Evolutionary conservation across 2,329 filamentous ascomycete species (phyloP).

Genomic region (Aureobasidium sp.): DNA sequence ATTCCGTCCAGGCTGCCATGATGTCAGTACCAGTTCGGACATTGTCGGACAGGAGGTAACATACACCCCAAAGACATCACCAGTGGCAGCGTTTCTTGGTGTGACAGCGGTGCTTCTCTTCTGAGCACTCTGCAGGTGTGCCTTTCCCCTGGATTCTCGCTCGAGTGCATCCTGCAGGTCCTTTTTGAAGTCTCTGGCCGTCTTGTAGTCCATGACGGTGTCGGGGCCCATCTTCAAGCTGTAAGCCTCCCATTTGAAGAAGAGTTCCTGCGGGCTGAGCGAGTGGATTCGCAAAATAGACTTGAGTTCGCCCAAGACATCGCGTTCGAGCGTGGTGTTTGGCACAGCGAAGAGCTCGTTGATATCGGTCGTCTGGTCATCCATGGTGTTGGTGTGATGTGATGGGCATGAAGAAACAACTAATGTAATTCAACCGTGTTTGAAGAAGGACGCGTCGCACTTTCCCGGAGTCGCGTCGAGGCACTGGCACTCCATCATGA

Average conservation of each 20-base stretch:
- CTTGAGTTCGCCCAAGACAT: slow-evolving; percentile 73
- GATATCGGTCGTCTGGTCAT: slow-evolving; percentile 42
- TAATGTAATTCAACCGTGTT: background rate
- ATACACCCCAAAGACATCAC: slow-evolving; percentile 78
- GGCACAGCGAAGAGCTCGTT: slow-evolving; percentile 53
- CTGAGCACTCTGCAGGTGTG: slow-evolving; percentile 51
- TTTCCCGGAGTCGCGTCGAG: background rate
- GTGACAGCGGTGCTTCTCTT: slow-evolving; percentile 51
- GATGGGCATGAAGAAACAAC: background rate
- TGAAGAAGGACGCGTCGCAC: background rate
- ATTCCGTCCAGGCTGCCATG: slow-evolving; percentile 41
- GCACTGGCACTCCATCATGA: background rate
- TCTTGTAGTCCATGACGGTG: slow-evolving; percentile 63
- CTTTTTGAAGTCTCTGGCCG: slow-evolving; percentile 72
- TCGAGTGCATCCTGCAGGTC: slow-evolving; percentile 79
- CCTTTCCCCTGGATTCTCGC: slow-evolving; percentile 62
- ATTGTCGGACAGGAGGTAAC: slow-evolving; percentile 21
- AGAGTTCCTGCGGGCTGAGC: slow-evolving; percentile 76
- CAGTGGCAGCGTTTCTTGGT: slow-evolving; percentile 41
- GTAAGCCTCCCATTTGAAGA: slow-evolving; percentile 99
- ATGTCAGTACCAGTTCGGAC: background rate
- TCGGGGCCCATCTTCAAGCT: slow-evolving; percentile 88
- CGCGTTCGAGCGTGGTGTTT: slow-evolving; percentile 55
- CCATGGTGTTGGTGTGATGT: slow-evolving; percentile 35
- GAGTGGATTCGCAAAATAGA: slow-evolving; percentile 81